Evolutionary conservation across 345 rosid species (phyloP).

Genomic region (Ricinus communis): DNA sequence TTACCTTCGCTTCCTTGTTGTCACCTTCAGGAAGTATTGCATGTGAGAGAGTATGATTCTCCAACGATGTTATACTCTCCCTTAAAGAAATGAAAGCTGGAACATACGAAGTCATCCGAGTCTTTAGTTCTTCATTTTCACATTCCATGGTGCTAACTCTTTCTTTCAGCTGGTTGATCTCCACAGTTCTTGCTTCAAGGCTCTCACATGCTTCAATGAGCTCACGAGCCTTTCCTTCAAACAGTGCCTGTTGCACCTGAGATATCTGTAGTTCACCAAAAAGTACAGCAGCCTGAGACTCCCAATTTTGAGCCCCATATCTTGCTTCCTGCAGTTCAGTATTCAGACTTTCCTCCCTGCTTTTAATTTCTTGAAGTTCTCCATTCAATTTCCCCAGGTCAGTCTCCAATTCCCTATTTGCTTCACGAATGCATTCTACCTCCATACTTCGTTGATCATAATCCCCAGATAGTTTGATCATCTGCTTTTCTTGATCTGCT

Average conservation of each 20-base stretch:
- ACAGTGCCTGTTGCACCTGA: constrained; percentile 49
- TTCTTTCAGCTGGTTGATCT: constrained; percentile 59
- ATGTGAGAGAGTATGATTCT: constrained; percentile 43
- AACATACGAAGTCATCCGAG: constrained; percentile 48
- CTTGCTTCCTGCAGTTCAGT: constrained; percentile 46
- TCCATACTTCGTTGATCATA: constrained; percentile 47
- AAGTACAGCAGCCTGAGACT: constrained; percentile 50
- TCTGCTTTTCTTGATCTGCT: constrained; percentile 51
- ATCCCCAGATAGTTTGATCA: constrained; percentile 53
- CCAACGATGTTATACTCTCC: constrained; percentile 62
- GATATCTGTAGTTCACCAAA: constrained; percentile 56
- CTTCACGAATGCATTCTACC: constrained; percentile 34
- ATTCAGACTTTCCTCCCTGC: constrained; percentile 50
- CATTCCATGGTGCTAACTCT: constrained; percentile 53
- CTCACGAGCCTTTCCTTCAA: constrained; percentile 59
- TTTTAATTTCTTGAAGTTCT: constrained; percentile 47
- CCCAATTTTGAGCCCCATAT: constrained; percentile 54
- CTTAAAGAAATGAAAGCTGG: constrained; percentile 57
- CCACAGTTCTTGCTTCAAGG: constrained; percentile 40
- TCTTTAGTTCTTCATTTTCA: constrained; percentile 54
- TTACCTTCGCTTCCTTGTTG: constrained; percentile 52
- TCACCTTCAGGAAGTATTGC: constrained; percentile 30
- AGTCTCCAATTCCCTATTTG: constrained; percentile 49
- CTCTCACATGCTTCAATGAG: constrained; percentile 44
- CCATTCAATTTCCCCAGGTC: constrained; percentile 42